phyloP scores from a whole-genome alignment of 192 early-diverging fungal genomes.

The Geranomyces variabilis region DNA sequence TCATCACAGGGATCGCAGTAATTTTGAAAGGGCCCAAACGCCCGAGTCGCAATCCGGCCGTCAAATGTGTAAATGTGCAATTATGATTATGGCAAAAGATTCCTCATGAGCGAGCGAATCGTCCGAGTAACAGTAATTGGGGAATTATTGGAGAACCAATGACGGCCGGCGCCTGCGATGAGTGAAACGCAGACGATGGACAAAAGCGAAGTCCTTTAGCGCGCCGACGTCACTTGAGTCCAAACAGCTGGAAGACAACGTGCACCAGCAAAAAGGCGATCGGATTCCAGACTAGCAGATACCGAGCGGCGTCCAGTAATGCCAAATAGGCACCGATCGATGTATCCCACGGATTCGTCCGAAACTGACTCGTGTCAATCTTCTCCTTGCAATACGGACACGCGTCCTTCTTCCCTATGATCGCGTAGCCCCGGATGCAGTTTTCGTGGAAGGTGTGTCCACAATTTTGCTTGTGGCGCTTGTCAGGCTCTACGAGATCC shows the following conservation, averaged over 20 bases:
- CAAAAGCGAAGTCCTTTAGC: too few species aligned
- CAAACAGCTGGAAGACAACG: conserved; percentile 50
- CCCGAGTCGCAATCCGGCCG: too few species aligned
- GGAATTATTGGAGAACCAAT: too few species aligned
- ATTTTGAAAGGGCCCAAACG: too few species aligned
- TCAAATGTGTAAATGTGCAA: too few species aligned
- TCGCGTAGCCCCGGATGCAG: conserved; percentile 55
- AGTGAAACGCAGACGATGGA: too few species aligned
- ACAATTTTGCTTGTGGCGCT: conserved; percentile 22
- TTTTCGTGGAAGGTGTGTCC: conserved; percentile 54
- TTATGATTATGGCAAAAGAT: too few species aligned
- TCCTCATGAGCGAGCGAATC: too few species aligned
- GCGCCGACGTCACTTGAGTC: conserved; percentile 46
- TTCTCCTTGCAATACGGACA: conserved; percentile 65
- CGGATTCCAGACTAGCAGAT: conserved; percentile 60
- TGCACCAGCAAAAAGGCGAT: conserved; percentile 53
- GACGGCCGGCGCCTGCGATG: too few species aligned
- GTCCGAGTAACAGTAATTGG: too few species aligned
- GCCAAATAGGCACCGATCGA: conserved; percentile 49
- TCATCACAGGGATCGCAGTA: too few species aligned
- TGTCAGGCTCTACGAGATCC: background rate
- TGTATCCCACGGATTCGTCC: conserved; percentile 57
- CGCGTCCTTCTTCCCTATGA: conserved; percentile 59
- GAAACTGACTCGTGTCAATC: conserved; percentile 52
- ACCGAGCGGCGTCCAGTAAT: conserved; percentile 54